Conservation (phyloP, 148 eudicot genomes). For the Spergularia marina region DNA sequence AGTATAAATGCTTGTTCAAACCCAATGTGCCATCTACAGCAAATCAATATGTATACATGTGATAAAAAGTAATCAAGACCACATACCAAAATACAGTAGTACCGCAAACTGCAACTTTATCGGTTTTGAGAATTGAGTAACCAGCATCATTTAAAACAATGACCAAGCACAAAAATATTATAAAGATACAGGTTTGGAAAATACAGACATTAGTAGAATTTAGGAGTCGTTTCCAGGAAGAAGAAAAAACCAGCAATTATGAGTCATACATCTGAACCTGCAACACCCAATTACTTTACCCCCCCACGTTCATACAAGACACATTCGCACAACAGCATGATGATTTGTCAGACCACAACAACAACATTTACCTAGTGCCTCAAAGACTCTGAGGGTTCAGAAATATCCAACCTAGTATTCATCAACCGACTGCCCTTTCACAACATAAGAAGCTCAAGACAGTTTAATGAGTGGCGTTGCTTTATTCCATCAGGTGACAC, state of each 20-base stretch:
- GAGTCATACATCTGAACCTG: not conserved
- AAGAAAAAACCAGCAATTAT: not conserved
- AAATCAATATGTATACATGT: not conserved
- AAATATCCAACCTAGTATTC: no score
- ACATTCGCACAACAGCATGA: not conserved
- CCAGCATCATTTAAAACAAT: not conserved
- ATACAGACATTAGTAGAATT: not conserved
- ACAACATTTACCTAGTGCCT: no score
- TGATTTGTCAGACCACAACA: not conserved
- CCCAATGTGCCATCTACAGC: not conserved
- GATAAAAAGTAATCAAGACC: not conserved
- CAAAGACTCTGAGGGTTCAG: no score
- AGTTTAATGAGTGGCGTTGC: no score
- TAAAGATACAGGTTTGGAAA: not conserved
- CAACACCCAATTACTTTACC: not conserved
- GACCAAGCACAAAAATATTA: no score
- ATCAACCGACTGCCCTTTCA: no score
- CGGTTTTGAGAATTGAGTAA: not conserved
- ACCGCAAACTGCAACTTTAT: not conserved
- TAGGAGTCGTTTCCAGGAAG: not conserved
- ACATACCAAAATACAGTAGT: not conserved
- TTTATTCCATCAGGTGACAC: not conserved
- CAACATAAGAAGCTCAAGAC: no score
- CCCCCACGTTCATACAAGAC: not conserved
- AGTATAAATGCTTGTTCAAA: not conserved